These are phyloP conservation scores for Talaromyces nanjingensis DNA, from an alignment of 495 filamentous ascomycete species.

Conservation along the genomic window DNA sequence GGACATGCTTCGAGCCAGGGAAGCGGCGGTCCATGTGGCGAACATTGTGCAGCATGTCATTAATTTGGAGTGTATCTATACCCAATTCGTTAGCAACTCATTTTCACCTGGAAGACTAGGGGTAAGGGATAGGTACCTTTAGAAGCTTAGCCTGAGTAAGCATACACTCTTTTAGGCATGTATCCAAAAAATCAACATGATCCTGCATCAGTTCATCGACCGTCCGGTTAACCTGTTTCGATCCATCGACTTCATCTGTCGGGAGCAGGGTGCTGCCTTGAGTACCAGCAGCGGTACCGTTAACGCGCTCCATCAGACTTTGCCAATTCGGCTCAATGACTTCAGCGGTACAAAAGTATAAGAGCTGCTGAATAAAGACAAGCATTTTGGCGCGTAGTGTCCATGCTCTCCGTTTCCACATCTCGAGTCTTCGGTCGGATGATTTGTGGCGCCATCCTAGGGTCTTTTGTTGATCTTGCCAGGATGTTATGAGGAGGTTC, in stretches of 20 bases:
- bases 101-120: neutral
- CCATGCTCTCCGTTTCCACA: constrained; percentile 91
- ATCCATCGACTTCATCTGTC: constrained; percentile 29
- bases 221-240: constrained; percentile 61
- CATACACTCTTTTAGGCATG: constrained; percentile 98
- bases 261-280: constrained; percentile 19
- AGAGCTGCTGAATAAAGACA: constrained; percentile 89
- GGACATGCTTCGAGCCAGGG: constrained; percentile 68
- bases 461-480: constrained; percentile 83
- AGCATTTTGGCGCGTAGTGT: constrained; percentile 89
- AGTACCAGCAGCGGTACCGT: constrained; percentile 49
- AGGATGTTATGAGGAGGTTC: constrained; percentile 70
- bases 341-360: constrained; percentile 94
- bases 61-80: constrained; percentile 88
- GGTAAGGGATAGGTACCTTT: constrained; percentile 50
- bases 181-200: constrained; percentile 96
- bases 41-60: constrained; percentile 91
- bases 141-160: constrained; percentile 90
- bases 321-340: constrained; percentile 99
- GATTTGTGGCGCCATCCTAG: constrained; percentile 78
- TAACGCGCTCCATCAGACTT: constrained; percentile 76
- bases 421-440: constrained; percentile 65
- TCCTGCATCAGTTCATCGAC: constrained; percentile 99
- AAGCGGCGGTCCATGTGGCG: constrained; percentile 71
- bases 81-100: neutral